Base-by-base conservation (phyloP, 345 rosid genomes). In the Citrus australasica region DNA sequence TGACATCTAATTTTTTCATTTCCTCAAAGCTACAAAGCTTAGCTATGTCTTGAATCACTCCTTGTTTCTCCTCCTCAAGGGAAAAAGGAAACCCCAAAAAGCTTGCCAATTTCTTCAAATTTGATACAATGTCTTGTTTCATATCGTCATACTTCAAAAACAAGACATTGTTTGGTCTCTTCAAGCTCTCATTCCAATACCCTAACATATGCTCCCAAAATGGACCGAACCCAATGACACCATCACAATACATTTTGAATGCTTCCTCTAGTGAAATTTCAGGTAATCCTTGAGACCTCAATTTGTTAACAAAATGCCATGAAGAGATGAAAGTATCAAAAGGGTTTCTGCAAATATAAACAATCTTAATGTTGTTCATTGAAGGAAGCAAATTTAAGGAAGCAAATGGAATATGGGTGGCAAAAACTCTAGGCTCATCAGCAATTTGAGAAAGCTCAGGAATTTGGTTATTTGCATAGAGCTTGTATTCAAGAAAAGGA, bases 141-240 rank as follows among this genome's bases (percentile, higher is more conserved):
- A 90, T 55, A 28, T 87, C 89, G 58, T 90, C 91, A 35, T 90
- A 87, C 11, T 51, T 42, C 48, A 88, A 46, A 78, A 88, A 85
- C 70, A 90, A 66, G 28, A 90, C 83, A 63, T 75, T 84, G 16
- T 85, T 78, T 2, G 90, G 90, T n/a, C 73, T 80, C 73, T 78
- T 80, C 77, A 76, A 37, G 81, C 91, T 88, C 62, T 81, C 84
- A 11, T 71, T 83, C 86, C 87, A 88, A 66, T 85, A 88, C 60
- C 93, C 90, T 76, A 87, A 70, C 86, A 85, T 82, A 46, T 90
- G 90, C 25, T 88, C 86, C 87, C 85, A 85, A 63, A 88, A 90
- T 1, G 90, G 91, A 0, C 91, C 93, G 60, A 76, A 87, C 37
- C 81, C 88, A 30, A 81, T 64, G 48, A 85, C 79, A 7, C 93